phyloP scores from a whole-genome alignment of 176 grass and related monocot genomes.

The Rhynchospora pubera region DNA sequence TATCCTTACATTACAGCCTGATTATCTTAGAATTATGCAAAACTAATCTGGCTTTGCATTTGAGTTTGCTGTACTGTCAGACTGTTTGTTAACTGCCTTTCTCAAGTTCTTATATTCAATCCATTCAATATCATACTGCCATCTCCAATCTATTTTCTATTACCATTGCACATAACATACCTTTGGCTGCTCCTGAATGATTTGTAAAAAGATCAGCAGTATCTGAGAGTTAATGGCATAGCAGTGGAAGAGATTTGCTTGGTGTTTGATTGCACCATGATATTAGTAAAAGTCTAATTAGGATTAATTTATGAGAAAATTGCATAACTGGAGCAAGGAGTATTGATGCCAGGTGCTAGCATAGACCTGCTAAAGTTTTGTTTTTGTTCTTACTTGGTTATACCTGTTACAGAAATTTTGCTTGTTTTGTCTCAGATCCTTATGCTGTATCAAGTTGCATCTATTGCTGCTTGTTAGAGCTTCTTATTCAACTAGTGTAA shows the following conservation, averaged over 20 bases:
- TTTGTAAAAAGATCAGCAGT: neutral
- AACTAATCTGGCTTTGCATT: neutral
- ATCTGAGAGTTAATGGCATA: neutral
- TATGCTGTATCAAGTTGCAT: neutral
- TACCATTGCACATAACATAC: neutral
- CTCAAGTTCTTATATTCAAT: neutral
- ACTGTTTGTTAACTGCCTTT: neutral
- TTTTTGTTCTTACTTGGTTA: neutral
- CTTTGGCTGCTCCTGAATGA: neutral
- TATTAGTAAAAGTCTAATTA: neutral
- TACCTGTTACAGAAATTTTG: neutral
- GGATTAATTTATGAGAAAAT: neutral
- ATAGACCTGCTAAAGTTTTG: neutral
- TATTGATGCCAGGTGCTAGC: neutral
- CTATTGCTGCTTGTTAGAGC: neutral
- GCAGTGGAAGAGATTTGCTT: neutral
- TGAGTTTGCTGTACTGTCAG: neutral
- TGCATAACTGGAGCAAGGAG: neutral
- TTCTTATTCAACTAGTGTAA: neutral
- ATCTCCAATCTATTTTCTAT: neutral
- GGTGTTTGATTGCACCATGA: neutral
- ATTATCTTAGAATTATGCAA: slow-evolving; percentile 1
- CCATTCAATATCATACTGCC: neutral
- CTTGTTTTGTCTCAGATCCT: neutral
- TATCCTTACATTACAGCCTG: neutral